These are phyloP conservation scores for Trifolium pratense DNA, from an alignment of 306 rosid genomes.

Conservation along the genomic window DNA sequence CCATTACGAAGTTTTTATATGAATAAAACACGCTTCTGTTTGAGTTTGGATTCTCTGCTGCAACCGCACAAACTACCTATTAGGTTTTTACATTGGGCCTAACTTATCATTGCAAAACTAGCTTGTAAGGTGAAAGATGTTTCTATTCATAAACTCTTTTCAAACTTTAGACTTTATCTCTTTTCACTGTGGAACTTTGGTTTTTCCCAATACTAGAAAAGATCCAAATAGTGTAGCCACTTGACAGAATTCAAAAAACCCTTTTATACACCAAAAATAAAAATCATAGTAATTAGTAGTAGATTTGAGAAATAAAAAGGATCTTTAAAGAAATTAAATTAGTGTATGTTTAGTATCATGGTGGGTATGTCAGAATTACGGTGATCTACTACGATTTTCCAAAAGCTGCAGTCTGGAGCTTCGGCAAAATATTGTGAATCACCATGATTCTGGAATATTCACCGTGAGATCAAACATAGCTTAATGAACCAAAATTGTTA, in stretches of 20 bases:
- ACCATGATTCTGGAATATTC: too few species aligned
- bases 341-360: too few species aligned
- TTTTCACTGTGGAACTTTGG: not conserved
- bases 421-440: too few species aligned
- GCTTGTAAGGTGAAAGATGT: not conserved
- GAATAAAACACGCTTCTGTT: not conserved
- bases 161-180: too few species aligned
- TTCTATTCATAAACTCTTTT: not conserved
- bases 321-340: not conserved
- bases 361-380: too few species aligned
- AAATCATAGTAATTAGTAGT: not conserved
- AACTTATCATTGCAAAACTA: not conserved
- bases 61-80: not conserved
- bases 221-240: not conserved
- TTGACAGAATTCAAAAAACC: not conserved
- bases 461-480: too few species aligned
- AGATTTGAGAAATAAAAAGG: not conserved
- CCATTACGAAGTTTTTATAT: not conserved
- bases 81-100: not conserved
- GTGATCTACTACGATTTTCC: too few species aligned
- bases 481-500: conserved; percentile 22
- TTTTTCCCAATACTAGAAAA: not conserved
- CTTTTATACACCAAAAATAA: not conserved
- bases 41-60: not conserved
- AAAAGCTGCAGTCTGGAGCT: too few species aligned